Evolutionary conservation across 176 grass and related monocot genomes (phyloP).

Genomic region (Raddia distichophylla): DNA sequence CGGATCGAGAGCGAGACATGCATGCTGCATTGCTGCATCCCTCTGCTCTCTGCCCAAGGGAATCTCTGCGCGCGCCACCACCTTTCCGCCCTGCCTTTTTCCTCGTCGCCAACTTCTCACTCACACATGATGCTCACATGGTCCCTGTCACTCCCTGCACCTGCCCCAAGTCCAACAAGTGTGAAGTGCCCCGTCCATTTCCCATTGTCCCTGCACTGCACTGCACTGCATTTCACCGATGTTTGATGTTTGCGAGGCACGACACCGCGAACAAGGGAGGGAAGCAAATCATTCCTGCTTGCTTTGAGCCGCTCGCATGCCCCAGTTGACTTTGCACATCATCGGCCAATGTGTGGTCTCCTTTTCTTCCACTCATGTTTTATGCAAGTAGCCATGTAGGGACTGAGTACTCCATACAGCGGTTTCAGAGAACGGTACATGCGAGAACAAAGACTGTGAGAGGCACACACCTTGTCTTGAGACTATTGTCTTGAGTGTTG

Average conservation of each 20-base stretch:
- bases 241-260: neutral
- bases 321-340: neutral
- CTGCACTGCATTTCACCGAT: too few species aligned
- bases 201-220: too few species aligned
- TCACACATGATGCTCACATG: neutral
- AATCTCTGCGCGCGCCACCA: conserved; percentile 23
- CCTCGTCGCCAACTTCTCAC: neutral
- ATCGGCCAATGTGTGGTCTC: neutral
- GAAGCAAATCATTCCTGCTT: neutral
- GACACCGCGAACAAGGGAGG: neutral
- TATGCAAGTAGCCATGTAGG: too few species aligned
- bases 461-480: too few species aligned
- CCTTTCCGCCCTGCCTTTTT: neutral
- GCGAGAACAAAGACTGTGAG: too few species aligned
- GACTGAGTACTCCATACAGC: too few species aligned
- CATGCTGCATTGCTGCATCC: neutral
- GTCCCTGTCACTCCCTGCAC: neutral
- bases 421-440: too few species aligned
- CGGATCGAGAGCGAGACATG: neutral
- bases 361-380: too few species aligned
- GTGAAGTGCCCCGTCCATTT: neutral
- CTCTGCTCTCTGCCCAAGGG: neutral
- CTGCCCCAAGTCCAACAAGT: too few species aligned
- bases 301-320: neutral
- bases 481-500: too few species aligned